These are phyloP conservation scores for Rhododendron henanense DNA, from an alignment of 148 eudicot genomes.

Conservation along the genomic window DNA sequence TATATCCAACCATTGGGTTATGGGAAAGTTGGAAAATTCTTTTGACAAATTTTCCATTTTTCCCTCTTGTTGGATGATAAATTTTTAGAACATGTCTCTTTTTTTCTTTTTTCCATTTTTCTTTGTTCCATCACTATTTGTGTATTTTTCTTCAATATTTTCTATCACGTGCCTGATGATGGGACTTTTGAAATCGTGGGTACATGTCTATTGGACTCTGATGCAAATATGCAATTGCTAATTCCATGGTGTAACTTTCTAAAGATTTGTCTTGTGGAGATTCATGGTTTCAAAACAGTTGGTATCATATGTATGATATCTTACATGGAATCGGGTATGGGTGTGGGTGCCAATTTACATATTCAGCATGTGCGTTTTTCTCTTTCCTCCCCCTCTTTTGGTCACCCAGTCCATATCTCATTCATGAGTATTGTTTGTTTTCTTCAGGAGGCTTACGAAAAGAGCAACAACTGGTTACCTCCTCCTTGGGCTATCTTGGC, in stretches of 20 bases:
- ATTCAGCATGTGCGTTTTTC: background rate
- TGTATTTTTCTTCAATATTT: background rate
- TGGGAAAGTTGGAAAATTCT: background rate
- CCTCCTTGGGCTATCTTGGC: constrained; percentile 49
- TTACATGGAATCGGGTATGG: background rate
- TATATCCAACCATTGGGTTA: background rate
- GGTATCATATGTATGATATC: background rate
- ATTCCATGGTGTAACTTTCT: background rate
- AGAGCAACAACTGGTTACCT: constrained; percentile 41
- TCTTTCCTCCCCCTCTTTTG: background rate
- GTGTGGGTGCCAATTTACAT: background rate
- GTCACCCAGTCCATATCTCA: background rate
- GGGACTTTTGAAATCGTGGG: background rate
- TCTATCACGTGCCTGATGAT: background rate
- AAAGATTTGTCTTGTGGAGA: background rate
- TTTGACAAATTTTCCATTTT: background rate
- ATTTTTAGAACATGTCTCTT: background rate
- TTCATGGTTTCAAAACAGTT: background rate
- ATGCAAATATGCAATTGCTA: background rate
- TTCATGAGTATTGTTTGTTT: background rate
- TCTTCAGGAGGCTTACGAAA: constrained; percentile 41
- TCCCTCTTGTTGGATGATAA: background rate
- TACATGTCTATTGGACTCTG: background rate
- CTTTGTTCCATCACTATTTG: background rate
- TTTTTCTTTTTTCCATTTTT: background rate